A percentile compares a stretch with the other conserved stretches of the same genome.
Evolutionary conservation across 495 filamentous ascomycete species (phyloP).

Genomic region (Lindgomyces ingoldianus): DNA sequence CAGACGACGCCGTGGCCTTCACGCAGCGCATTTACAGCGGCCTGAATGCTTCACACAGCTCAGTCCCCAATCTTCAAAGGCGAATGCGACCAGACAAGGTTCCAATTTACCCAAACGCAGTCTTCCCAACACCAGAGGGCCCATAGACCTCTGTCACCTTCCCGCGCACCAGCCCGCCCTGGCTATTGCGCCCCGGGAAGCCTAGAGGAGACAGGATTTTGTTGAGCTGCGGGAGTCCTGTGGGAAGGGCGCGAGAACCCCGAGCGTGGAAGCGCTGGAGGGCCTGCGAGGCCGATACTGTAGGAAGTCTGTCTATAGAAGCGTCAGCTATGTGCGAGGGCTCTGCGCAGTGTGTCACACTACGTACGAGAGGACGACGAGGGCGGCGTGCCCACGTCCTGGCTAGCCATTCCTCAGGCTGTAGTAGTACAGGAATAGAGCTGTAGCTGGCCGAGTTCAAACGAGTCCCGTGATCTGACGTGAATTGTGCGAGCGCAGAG

Average conservation of each 20-base stretch:
- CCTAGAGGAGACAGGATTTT: conserved; percentile 32
- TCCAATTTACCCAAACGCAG: conserved; percentile 66
- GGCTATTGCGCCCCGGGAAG: conserved; percentile 8
- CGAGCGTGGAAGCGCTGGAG: conserved; percentile 62
- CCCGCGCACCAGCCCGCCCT: conserved; percentile 66
- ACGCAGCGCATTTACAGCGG: conserved; percentile 63
- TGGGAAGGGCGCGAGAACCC: conserved; percentile 59
- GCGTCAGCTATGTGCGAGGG: conserved; percentile 15
- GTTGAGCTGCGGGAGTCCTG: conserved; percentile 62
- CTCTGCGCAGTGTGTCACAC: background rate
- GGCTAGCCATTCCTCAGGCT: conserved; percentile 28
- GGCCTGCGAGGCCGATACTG: conserved; percentile 84
- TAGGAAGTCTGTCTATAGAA: conserved; percentile 70
- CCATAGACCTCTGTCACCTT: conserved; percentile 89
- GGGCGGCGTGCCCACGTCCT: conserved; percentile 40
- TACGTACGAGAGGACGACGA: conserved; percentile 40
- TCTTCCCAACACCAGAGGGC: conserved; percentile 86
- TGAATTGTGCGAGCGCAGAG: background rate
- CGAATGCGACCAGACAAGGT: conserved; percentile 2
- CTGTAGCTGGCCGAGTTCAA: background rate
- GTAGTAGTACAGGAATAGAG: background rate
- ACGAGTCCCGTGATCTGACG: conserved; percentile 21
- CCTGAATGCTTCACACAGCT: conserved; percentile 53
- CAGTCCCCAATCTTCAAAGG: conserved; percentile 14
- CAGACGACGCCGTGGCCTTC: conserved; percentile 71